A percentile compares a stretch with the other conserved stretches of the same genome.
phyloP scores from a whole-genome alignment of 805 yeast species.

The Kurtzmaniella fragi region DNA sequence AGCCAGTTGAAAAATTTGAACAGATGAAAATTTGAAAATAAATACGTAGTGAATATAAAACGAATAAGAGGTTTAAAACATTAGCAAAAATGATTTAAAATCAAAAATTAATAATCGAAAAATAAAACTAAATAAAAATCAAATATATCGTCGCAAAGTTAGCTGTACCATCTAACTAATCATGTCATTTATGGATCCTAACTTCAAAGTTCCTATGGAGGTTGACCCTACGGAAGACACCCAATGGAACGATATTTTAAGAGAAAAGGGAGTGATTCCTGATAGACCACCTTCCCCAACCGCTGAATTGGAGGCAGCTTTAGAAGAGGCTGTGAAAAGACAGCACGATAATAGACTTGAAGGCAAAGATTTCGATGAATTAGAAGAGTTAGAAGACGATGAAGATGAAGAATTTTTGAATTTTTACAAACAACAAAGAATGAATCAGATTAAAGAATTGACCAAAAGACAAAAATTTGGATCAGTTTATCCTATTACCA shows the following conservation, averaged over 20 bases:
- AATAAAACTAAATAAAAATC: not conserved
- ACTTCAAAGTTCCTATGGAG: constrained; percentile 70
- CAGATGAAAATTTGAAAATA: too few relatives aligned
- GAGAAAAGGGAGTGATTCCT: constrained; percentile 89
- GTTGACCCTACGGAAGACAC: constrained; percentile 96
- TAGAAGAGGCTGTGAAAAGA: constrained; percentile 71
- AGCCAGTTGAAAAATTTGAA: too few relatives aligned
- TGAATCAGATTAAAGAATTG: constrained; percentile 65
- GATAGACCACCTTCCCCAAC: constrained; percentile 88
- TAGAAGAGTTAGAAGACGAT: constrained; percentile 85
- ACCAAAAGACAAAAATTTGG: constrained; percentile 64
- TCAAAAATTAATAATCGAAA: not conserved
- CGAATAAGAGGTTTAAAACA: too few relatives aligned
- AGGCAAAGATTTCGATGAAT: constrained; percentile 68
- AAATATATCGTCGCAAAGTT: not conserved
- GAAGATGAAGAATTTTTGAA: constrained; percentile 90
- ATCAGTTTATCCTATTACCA: constrained; percentile 67
- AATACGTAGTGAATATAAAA: too few relatives aligned
- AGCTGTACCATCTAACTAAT: not conserved
- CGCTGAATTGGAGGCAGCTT: constrained; percentile 77
- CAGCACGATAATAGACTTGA: constrained; percentile 85
- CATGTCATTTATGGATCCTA: constrained; percentile 13
- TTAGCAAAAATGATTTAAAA: too few relatives aligned
- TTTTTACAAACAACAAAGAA: constrained; percentile 68
- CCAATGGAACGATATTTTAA: constrained; percentile 95